These are phyloP conservation scores for Fusarium sp. DNA, from an alignment of 2,329 filamentous ascomycete species.

Conservation along the genomic window DNA sequence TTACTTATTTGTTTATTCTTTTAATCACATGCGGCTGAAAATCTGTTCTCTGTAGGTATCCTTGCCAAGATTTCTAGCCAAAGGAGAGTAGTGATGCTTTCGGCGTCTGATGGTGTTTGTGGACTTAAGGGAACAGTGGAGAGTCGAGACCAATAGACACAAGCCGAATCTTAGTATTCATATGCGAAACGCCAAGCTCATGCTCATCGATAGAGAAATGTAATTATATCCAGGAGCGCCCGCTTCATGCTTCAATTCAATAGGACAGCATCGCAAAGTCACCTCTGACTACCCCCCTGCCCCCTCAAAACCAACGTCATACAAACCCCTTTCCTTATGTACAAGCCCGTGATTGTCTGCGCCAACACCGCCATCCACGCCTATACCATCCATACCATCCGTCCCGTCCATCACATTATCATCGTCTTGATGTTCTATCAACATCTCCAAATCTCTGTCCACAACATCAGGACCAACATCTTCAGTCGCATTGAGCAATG, in stretches of 20 bases:
- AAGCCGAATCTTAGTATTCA: neutral
- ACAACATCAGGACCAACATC: constrained; percentile 53
- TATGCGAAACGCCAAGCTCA: neutral
- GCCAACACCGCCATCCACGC: constrained; percentile 9
- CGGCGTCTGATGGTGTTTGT: neutral
- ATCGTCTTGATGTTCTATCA: constrained; percentile 59
- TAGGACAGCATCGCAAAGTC: neutral
- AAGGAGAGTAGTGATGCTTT: neutral
- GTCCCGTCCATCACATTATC: constrained; percentile 44
- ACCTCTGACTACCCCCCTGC: constrained; percentile 14
- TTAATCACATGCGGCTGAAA: neutral
- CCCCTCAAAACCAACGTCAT: constrained; percentile 45
- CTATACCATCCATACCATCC: constrained; percentile 33
- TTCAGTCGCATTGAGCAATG: constrained; percentile 61
- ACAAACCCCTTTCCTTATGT: constrained; percentile 41
- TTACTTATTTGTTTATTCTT: neutral
- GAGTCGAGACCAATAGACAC: neutral
- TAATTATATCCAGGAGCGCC: constrained; percentile 18
- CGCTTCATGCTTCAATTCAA: constrained; percentile 23
- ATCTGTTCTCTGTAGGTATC: neutral
- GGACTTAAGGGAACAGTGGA: neutral
- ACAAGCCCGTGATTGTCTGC: constrained; percentile 25
- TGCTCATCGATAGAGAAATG: constrained; percentile 18
- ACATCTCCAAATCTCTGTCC: constrained; percentile 62
- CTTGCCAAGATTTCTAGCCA: neutral